A percentile compares a stretch with the other conserved stretches of the same genome.
Evolutionary conservation across 345 rosid species (phyloP).

Genomic region (Gossypium anomalum): DNA sequence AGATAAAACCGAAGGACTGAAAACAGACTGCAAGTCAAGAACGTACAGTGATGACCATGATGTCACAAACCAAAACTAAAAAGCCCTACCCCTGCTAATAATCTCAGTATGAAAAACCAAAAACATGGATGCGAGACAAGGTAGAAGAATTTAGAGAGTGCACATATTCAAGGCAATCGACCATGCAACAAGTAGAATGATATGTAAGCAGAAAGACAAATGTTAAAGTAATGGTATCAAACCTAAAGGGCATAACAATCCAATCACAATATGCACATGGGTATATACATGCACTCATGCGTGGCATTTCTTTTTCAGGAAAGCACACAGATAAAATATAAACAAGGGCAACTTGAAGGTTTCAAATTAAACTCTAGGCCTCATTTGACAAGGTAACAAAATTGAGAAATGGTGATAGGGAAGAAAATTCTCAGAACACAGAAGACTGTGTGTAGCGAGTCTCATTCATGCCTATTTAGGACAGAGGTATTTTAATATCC

Average conservation of each 20-base stretch:
- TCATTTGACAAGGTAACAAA: not conserved
- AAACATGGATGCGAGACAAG: not conserved
- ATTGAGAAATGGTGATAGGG: not conserved
- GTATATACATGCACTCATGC: not conserved
- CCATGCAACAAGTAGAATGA: not conserved
- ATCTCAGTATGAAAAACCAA: not conserved
- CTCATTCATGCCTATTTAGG: not conserved
- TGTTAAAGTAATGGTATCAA: not conserved
- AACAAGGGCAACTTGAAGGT: not conserved
- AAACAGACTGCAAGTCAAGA: constrained; percentile 58
- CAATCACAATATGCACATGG: not conserved
- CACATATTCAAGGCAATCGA: not conserved
- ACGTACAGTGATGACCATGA: not conserved
- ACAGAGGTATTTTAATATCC: not conserved
- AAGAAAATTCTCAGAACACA: not conserved
- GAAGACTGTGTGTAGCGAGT: not conserved
- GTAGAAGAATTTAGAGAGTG: not conserved
- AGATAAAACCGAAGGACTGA: constrained; percentile 69
- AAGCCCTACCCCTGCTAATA: not conserved
- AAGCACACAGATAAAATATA: not conserved
- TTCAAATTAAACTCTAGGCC: not conserved
- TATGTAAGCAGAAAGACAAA: not conserved
- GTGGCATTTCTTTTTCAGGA: not conserved
- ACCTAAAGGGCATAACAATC: not conserved
- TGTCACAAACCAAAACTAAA: not conserved